Evolutionary conservation across 768 basidiomycete species (phyloP), one percentile per base, ranked within the genome.

Genomic region (Sarcomyxa edulis): DNA sequence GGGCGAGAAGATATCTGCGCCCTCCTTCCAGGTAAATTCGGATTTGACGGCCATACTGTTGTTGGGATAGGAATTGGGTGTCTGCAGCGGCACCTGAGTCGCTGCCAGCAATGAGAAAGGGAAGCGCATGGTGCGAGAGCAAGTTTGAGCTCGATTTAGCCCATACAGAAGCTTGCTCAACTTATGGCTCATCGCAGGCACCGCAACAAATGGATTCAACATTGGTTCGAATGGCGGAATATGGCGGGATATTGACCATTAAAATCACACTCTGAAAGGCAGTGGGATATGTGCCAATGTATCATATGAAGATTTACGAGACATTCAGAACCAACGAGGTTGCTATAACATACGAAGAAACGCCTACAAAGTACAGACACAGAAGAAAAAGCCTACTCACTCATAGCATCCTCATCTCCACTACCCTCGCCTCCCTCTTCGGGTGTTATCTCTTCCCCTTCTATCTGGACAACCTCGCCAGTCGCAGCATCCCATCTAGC

Each of bases 401-500:
- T 73, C 76, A 78, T 77, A 45, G 46, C 60, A 41, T 62, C 68
- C 25, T 64, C 60, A 16, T 54, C 61, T 57, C 71, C 5, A 52
- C 69, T n/a, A 5, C 19, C 60, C 15, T 39, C 64, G 14, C 46
- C 59, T 37, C 56, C 62, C 43, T 68, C 68, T 10, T 56, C 62
- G 19, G 59, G 48, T 31, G 54, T 44, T 20, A 74, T 46, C 18
- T 60, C 61, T 27, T 60, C 58, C 7, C 70, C 64, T 39, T 76
- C 80, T 12, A 82, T 55, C 56, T 81, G 69, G 2, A 68, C 64
- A 25, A 90, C 79, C 48, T 78, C 68, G 15, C 79, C 86, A 22
- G 69, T 78, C 42, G 63, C 66, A 32, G 81, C 73, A 47, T 83
- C 78, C 87, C 88, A 92, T 41, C 81, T 65, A 29, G 78, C 74